These are phyloP conservation scores for Amylocystis lapponica DNA, from an alignment of 768 basidiomycete species.

Conservation along the genomic window DNA sequence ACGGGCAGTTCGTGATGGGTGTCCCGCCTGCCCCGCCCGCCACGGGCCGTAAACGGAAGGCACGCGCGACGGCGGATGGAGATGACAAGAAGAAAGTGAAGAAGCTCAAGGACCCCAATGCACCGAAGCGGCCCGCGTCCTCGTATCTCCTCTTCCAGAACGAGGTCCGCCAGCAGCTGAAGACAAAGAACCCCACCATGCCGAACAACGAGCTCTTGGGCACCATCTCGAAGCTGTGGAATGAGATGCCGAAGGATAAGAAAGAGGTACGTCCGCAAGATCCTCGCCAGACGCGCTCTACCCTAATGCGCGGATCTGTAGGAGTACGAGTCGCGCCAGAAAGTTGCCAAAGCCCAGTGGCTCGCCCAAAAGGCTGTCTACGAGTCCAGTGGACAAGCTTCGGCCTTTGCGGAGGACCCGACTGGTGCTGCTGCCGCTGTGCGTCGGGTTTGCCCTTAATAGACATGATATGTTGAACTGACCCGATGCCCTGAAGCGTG, in stretches of 20 bases:
- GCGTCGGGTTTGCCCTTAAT: background rate
- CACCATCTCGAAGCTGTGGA: constrained; percentile 74
- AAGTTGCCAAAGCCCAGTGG: constrained; percentile 58
- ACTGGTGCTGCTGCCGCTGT: constrained; percentile 37
- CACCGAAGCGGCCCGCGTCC: constrained; percentile 88
- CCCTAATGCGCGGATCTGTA: constrained; percentile 24
- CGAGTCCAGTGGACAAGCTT: constrained; percentile 53
- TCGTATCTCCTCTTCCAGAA: constrained; percentile 96
- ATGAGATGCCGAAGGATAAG: constrained; percentile 53
- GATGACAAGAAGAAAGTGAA: constrained; percentile 46
- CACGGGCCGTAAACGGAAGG: constrained; percentile 49
- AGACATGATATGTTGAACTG: too few relatives aligned
- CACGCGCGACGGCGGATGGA: constrained; percentile 15
- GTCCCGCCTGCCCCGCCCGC: constrained; percentile 12
- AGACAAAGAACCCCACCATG: constrained; percentile 56
- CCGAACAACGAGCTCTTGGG: constrained; percentile 67
- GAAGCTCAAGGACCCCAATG: constrained; percentile 82
- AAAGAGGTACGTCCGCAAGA: constrained; percentile 66
- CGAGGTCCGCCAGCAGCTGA: constrained; percentile 71
- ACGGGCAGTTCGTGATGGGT: constrained; percentile 14
- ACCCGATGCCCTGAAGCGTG: background rate
- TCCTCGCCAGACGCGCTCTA: constrained; percentile 2
- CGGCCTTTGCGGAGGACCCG: too few relatives aligned
- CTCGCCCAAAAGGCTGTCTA: constrained; percentile 60
- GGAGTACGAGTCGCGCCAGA: constrained; percentile 50